These are phyloP conservation scores for Neospermospora avenae DNA, from an alignment of 2,329 filamentous ascomycete genomes.

Conservation along the genomic window DNA sequence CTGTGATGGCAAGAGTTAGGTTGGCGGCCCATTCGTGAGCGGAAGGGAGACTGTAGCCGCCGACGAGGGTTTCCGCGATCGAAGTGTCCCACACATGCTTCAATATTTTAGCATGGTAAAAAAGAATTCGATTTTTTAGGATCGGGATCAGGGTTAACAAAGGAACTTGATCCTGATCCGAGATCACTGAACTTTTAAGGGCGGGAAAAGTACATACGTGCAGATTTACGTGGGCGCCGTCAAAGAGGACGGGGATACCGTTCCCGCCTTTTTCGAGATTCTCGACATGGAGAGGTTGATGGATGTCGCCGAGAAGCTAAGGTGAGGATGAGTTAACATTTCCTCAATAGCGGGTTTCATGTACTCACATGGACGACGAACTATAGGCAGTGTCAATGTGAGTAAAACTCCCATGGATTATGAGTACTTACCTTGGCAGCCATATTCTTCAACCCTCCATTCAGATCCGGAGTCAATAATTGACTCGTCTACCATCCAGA, in stretches of 20 bases:
- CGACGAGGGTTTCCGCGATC: slow-evolving; percentile 63
- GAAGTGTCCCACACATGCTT: slow-evolving; percentile 71
- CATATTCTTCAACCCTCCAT: slow-evolving; percentile 47
- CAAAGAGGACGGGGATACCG: slow-evolving; percentile 61
- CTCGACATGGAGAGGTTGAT: slow-evolving; percentile 66
- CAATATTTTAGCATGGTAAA: too few species aligned
- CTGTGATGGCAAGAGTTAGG: slow-evolving; percentile 51
- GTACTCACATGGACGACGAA: slow-evolving; percentile 35
- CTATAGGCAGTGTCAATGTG: slow-evolving; percentile 21
- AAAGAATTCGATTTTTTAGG: too few species aligned
- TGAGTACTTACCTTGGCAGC: slow-evolving; percentile 49
- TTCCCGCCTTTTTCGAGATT: slow-evolving; percentile 65
- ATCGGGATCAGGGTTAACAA: too few species aligned
- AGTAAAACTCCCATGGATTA: not conserved
- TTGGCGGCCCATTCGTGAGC: slow-evolving; percentile 55
- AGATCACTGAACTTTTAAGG: too few species aligned
- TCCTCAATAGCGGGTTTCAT: too few species aligned
- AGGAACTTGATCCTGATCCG: too few species aligned
- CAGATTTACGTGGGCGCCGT: slow-evolving; percentile 56
- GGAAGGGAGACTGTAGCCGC: slow-evolving; percentile 48
- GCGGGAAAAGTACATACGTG: too few species aligned
- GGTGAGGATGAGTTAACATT: not conserved
- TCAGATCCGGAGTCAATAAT: slow-evolving; percentile 35
- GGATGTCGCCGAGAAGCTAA: slow-evolving; percentile 68
- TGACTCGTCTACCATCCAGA: slow-evolving; percentile 24